These are phyloP conservation scores for Coccomyxa subellipsoidea DNA, from an alignment of 163 green algal species.

Conservation along the genomic window DNA sequence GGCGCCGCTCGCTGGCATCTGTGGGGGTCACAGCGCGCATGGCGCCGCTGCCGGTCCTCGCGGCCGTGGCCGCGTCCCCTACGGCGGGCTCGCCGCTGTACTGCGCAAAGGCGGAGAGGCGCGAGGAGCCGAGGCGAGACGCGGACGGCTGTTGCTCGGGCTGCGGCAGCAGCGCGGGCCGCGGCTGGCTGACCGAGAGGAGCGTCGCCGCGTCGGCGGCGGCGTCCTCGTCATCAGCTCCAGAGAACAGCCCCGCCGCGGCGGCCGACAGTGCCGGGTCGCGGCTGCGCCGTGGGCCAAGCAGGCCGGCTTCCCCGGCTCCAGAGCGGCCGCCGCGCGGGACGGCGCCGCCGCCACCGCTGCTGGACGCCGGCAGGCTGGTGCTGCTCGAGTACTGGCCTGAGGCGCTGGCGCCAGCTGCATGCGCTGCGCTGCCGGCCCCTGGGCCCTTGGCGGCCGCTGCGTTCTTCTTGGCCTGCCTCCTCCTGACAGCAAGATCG, in stretches of 20 bases:
- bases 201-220: not conserved
- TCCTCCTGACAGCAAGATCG: not conserved
- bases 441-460: not conserved
- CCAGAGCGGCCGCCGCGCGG: not conserved
- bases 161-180: not conserved
- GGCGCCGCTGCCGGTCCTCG: no score
- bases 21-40: not conserved
- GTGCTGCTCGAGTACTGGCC: not conserved
- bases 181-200: not conserved
- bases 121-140: not conserved
- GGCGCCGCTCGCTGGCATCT: no score
- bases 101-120: not conserved
- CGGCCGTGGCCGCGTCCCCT: no score
- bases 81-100: not conserved
- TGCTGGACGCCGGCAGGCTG: not conserved
- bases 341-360: no score
- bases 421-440: not conserved
- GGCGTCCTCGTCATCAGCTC: not conserved
- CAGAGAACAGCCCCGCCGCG: no score
- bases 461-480: slow-evolving; percentile 1
- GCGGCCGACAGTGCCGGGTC: not conserved
- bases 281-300: not conserved
- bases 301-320: not conserved
- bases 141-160: not conserved
- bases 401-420: not conserved